phyloP scores from a whole-genome alignment of 148 eudicot species.

The Amaranthus cruentus region DNA sequence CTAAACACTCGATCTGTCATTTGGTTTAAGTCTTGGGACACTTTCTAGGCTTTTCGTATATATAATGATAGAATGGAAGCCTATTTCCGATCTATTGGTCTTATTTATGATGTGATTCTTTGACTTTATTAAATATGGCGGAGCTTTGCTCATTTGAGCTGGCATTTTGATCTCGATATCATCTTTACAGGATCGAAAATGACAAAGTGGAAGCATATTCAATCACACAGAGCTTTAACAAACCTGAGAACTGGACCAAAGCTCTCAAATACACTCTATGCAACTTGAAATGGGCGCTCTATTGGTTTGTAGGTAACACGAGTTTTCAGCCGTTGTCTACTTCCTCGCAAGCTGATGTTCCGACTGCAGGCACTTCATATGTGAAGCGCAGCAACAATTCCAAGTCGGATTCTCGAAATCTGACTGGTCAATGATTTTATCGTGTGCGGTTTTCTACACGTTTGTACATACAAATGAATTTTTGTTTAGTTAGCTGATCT shows the following conservation, averaged over 20 bases:
- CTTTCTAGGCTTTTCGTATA: no score
- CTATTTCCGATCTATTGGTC: background rate
- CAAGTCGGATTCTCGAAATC: conserved; percentile 21
- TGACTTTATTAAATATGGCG: background rate
- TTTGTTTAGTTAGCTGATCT: background rate
- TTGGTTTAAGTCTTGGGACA: no score
- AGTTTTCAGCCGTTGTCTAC: conserved; percentile 82
- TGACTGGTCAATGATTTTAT: background rate
- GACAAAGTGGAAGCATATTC: conserved; percentile 83
- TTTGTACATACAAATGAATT: background rate
- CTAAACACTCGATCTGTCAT: no score
- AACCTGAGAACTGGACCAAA: conserved; percentile 95
- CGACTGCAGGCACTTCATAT: conserved; percentile 52
- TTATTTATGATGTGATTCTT: background rate
- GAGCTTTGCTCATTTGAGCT: background rate
- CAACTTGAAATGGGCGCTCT: conserved; percentile 94
- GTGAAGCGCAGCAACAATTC: conserved; percentile 40
- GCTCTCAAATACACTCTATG: conserved; percentile 97
- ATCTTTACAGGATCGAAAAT: conserved; percentile 67
- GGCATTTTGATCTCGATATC: background rate
- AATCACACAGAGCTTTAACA: conserved; percentile 95
- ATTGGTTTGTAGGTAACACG: conserved; percentile 94
- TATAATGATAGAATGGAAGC: no score
- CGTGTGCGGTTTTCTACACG: background rate
- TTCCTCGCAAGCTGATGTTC: conserved; percentile 45